These are phyloP conservation scores for Rhizomucor pusillus DNA, from an alignment of 371 early-diverging fungal genomes.

Conservation along the genomic window DNA sequence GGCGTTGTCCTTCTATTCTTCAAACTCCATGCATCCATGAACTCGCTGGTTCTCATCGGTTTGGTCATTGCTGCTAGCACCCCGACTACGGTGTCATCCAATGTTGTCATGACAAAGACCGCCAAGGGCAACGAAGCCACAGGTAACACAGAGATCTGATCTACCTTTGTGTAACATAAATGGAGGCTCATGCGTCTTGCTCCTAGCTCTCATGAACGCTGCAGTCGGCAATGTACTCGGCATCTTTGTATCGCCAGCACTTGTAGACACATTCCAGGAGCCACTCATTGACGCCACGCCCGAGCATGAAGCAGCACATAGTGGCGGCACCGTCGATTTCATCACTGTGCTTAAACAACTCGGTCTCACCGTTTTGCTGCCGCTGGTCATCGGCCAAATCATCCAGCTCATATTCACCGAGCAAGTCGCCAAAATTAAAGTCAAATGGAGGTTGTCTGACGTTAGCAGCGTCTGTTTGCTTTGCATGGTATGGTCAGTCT, in stretches of 20 bases:
- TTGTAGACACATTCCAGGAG: slow-evolving; percentile 40
- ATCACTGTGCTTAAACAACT: slow-evolving; percentile 49
- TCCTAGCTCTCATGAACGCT: slow-evolving; percentile 57
- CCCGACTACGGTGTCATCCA: slow-evolving; percentile 72
- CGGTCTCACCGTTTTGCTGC: slow-evolving; percentile 56
- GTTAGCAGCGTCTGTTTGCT: slow-evolving; percentile 54
- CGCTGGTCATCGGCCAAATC: slow-evolving; percentile 60
- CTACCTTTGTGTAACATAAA: slow-evolving; percentile 3
- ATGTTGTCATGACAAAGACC: slow-evolving; percentile 71
- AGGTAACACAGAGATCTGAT: slow-evolving; percentile 12
- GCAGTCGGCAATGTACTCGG: slow-evolving; percentile 66
- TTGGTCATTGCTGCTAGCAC: slow-evolving; percentile 62
- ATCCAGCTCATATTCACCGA: slow-evolving; percentile 50
- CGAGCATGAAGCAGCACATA: slow-evolving; percentile 28
- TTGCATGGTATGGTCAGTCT: slow-evolving; percentile 66
- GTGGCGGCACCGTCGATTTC: slow-evolving; percentile 44
- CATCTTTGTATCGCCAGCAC: slow-evolving; percentile 63
- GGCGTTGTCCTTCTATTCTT: slow-evolving; percentile 52
- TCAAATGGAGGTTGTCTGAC: slow-evolving; percentile 47
- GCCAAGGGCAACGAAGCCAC: slow-evolving; percentile 65
- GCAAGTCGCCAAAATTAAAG: slow-evolving; percentile 39
- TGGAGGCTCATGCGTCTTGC: no score
- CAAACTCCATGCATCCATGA: slow-evolving; percentile 38
- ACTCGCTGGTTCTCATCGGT: slow-evolving; percentile 54
- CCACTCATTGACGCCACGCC: slow-evolving; percentile 39